phyloP scores from a whole-genome alignment of 2,329 filamentous ascomycete species.

The Monilinia fructigena region DNA sequence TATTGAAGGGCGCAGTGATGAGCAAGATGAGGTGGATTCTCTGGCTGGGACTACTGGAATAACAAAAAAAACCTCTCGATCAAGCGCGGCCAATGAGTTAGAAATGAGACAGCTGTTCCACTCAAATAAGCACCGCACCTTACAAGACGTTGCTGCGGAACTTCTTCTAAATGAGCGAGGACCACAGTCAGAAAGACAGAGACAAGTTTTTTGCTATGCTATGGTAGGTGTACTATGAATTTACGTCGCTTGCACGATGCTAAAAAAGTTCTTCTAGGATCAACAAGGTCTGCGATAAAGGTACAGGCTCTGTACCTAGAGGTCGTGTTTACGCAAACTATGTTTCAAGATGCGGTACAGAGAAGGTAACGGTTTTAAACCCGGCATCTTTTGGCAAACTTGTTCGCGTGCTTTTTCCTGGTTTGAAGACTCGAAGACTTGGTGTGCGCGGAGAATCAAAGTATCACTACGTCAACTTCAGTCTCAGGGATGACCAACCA shows the following conservation, averaged over 20 bases:
- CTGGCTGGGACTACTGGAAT: conserved; percentile 47
- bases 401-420: conserved; percentile 92
- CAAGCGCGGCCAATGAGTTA: conserved; percentile 76
- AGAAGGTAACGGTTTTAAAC: conserved; percentile 91
- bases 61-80: conserved; percentile 59
- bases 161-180: conserved; percentile 77
- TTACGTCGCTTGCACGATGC: conserved; percentile 19
- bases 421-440: conserved; percentile 85
- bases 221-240: conserved; percentile 57
- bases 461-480: conserved; percentile 85
- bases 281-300: conserved; percentile 67
- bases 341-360: conserved; percentile 85
- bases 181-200: conserved; percentile 77
- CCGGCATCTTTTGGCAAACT: conserved; percentile 97
- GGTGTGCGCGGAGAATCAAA: conserved; percentile 96
- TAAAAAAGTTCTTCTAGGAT: conserved; percentile 54
- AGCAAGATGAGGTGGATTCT: conserved; percentile 57
- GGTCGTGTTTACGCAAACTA: conserved; percentile 96
- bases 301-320: conserved; percentile 83
- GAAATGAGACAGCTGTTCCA: conserved; percentile 75
- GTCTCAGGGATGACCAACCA: conserved; percentile 53
- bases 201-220: conserved; percentile 89
- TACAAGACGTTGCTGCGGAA: conserved; percentile 72
- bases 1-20: conserved; percentile 54
- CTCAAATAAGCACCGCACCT: conserved; percentile 63